Evolutionary conservation across 805 yeast species (phyloP).

Genomic region (Wickerhamomyces rabaulensis): DNA sequence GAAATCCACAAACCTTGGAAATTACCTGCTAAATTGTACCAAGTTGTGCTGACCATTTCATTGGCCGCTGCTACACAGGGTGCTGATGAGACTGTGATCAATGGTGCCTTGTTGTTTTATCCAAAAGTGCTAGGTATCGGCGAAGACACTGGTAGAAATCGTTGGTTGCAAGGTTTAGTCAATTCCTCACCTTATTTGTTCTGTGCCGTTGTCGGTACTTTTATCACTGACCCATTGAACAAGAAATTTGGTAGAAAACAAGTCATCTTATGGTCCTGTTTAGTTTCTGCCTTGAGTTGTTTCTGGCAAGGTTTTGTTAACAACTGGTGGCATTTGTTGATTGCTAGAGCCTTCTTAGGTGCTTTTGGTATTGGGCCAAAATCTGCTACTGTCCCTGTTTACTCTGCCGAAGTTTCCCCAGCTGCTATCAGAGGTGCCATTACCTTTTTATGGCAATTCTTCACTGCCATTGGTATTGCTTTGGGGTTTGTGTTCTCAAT

Average conservation of each 20-base stretch:
- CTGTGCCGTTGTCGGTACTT: conserved; percentile 52
- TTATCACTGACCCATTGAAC: conserved; percentile 56
- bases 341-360: conserved; percentile 57
- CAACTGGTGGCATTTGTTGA: conserved; percentile 60
- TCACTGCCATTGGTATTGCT: conserved; percentile 69
- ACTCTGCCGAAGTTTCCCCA: conserved; percentile 58
- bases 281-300: conserved; percentile 51
- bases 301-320: conserved; percentile 56
- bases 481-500: conserved; percentile 58
- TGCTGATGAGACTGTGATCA: conserved; percentile 69
- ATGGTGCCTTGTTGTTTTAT: conserved; percentile 61
- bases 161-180: conserved; percentile 55
- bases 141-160: conserved; percentile 35
- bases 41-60: conserved; percentile 54
- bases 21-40: conserved; percentile 35
- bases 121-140: conserved; percentile 47
- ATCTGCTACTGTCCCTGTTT: conserved; percentile 65
- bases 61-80: conserved; percentile 75
- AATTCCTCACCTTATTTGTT: conserved; percentile 65
- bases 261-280: conserved; percentile 56
- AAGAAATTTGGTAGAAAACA: conserved; percentile 51
- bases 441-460: conserved; percentile 68
- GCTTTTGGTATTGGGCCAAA: conserved; percentile 61
- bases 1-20: conserved; percentile 40
- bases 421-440: conserved; percentile 54